These are phyloP conservation scores for Clitopilus hobsonii DNA, from an alignment of 768 basidiomycete genomes.

Conservation along the genomic window DNA sequence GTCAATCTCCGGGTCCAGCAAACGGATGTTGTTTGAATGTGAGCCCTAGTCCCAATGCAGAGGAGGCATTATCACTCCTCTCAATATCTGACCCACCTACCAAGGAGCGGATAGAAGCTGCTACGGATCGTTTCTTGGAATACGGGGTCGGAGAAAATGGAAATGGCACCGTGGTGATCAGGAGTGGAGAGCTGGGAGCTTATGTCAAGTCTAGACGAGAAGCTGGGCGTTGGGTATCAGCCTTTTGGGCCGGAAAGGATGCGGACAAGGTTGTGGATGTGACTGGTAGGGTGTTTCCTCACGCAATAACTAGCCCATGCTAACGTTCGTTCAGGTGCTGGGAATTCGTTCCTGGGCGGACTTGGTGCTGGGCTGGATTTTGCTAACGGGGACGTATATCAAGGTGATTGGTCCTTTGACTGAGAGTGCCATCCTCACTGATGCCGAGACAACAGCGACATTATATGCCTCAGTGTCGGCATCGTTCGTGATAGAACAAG, in stretches of 20 bases:
- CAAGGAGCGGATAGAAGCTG: constrained; percentile 55
- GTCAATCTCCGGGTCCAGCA: constrained; percentile 3
- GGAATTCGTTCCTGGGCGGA: constrained; percentile 86
- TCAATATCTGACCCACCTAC: constrained; percentile 47
- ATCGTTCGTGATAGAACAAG: constrained; percentile 79
- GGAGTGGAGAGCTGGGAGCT: constrained; percentile 70
- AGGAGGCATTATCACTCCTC: constrained; percentile 71
- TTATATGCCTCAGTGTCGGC: constrained; percentile 79
- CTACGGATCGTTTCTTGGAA: constrained; percentile 57
- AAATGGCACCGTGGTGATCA: constrained; percentile 63
- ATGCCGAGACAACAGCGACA: constrained; percentile 39
- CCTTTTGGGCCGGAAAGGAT: constrained; percentile 60
- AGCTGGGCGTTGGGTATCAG: constrained; percentile 58
- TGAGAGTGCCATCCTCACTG: constrained; percentile 1
- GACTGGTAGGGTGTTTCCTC: constrained; percentile 48
- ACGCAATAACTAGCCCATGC: too few relatives aligned
- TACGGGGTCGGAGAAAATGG: constrained; percentile 49
- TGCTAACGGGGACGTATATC: constrained; percentile 51
- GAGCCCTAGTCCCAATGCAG: constrained; percentile 70
- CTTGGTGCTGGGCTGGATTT: constrained; percentile 67
- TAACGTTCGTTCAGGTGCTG: constrained; percentile 75
- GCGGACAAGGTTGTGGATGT: constrained; percentile 65
- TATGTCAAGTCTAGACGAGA: constrained; percentile 45
- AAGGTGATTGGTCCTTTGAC: constrained; percentile 43
- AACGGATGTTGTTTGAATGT: not conserved